Base-by-base conservation (phyloP, 1,139 yeast genomes). In the Geotrichum carabidarum region DNA sequence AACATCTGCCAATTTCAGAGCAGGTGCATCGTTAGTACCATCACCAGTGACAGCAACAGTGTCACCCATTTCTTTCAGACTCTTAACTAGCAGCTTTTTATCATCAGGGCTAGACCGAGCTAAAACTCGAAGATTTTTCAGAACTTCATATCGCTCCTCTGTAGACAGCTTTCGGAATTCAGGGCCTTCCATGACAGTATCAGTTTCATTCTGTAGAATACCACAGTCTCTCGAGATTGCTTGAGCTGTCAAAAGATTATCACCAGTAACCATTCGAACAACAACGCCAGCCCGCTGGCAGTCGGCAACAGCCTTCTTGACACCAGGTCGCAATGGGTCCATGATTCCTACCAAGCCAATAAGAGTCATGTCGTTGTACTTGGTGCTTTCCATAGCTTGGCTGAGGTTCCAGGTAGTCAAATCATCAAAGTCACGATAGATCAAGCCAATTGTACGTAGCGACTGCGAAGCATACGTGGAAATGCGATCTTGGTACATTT, bases 1-100 rank as follows among this genome's bases (percentile, higher is more conserved):
- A 55, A 86, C 90, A 69, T 86, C 94, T 0, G 94, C 87, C 59
- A 79, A 81, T 67, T 85, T 85, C 69, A 86, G 76, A 6, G 89
- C 82, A 27, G 94, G 94, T 2, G 93, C 85, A 68, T 86, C 94
- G 67, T 86, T 86, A 50, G 86, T 91, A 70, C 99, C 99, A 71
- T 93, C 99, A 68, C 99, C 99, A 36, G 99, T 93, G 44, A 91
- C 99, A 1, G 99, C 99, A 53, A 93, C 99, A 48, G 93, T 95
- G 66, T 93, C 97, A 37, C 93, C 95, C 66, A 83, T 78, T 50
- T 79, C 76, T 64, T 86, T 82, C 62, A 93, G 77, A n/a, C 89
- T 83, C 62, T 86, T 86, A 44, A 94, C 99, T 53, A 93, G 77
- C 41, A 87, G 74, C 59, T 95, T 77, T 72, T 93, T 93, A 71